These are phyloP conservation scores for Pontederia paniculata DNA, from an alignment of 176 grass and related monocot genomes.

Conservation along the genomic window DNA sequence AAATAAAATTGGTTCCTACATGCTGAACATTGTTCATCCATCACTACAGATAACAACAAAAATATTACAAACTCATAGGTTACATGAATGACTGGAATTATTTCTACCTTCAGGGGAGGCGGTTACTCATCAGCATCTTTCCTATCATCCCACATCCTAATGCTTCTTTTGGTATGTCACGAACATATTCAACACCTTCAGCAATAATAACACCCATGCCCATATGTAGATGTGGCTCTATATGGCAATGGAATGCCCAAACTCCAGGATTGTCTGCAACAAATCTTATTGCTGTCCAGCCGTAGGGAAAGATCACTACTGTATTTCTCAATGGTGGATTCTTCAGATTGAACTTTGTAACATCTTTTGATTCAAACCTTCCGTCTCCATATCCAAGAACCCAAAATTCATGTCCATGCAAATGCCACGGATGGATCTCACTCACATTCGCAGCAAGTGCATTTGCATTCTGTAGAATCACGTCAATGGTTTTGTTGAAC, in stretches of 20 bases:
- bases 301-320: constrained; percentile 53
- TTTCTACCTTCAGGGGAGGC: not conserved
- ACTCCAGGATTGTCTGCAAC: constrained; percentile 59
- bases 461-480: constrained; percentile 81
- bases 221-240: constrained; percentile 77
- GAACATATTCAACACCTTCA: constrained; percentile 35
- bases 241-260: constrained; percentile 91
- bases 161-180: constrained; percentile 40
- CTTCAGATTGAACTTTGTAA: constrained; percentile 23
- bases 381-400: constrained; percentile 70
- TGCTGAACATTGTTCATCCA: too few species aligned
- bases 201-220: constrained; percentile 63
- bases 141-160: constrained; percentile 37
- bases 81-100: too few species aligned
- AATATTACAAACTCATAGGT: not conserved
- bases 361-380: constrained; percentile 17
- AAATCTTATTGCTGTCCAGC: constrained; percentile 55
- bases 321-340: constrained; percentile 76
- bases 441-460: constrained; percentile 19
- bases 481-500: constrained; percentile 35
- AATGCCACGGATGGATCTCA: constrained; percentile 77
- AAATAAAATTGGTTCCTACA: not conserved
- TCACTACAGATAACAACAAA: too few species aligned
- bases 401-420: too few species aligned
- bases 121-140: constrained; percentile 15